Conservation (phyloP, 352 stramenopile species). For the Pythium coloratum region DNA sequence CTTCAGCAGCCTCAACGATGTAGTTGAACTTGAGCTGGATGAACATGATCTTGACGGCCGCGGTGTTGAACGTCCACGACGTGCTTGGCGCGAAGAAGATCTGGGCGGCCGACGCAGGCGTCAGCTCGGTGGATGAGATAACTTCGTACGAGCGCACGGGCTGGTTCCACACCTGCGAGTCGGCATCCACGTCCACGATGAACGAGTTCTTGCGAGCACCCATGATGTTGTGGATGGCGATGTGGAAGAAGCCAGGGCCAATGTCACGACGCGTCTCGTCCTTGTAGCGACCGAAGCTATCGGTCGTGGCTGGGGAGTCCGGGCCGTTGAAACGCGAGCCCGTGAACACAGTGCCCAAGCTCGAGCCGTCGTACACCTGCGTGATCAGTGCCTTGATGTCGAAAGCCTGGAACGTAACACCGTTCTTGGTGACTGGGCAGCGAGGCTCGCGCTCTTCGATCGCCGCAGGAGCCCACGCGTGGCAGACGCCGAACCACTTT, state of each 20-base stretch:
- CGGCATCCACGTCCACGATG: slow-evolving; percentile 21
- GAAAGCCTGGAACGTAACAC: slow-evolving; percentile 25
- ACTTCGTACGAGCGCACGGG: slow-evolving; percentile 27
- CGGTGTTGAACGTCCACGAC: slow-evolving; percentile 47
- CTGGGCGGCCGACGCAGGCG: background rate
- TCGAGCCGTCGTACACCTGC: slow-evolving; percentile 29
- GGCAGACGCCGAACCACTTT: slow-evolving; percentile 29
- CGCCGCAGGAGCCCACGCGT: slow-evolving; percentile 28
- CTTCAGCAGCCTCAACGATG: slow-evolving; percentile 53
- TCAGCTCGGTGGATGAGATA: slow-evolving; percentile 12
- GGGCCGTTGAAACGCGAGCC: slow-evolving; percentile 27
- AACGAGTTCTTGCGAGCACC: slow-evolving; percentile 22
- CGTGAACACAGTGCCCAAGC: slow-evolving; percentile 28
- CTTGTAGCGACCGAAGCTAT: slow-evolving; percentile 24
- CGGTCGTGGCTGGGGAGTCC: slow-evolving; percentile 14
- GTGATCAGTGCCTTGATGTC: slow-evolving; percentile 33
- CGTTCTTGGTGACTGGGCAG: slow-evolving; percentile 29
- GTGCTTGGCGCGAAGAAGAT: slow-evolving; percentile 4
- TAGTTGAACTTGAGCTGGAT: slow-evolving; percentile 62
- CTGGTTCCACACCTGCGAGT: slow-evolving; percentile 29
- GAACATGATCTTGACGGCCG: slow-evolving; percentile 50
- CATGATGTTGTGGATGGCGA: slow-evolving; percentile 30
- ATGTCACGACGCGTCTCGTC: slow-evolving; percentile 25
- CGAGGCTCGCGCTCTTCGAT: slow-evolving; percentile 29
- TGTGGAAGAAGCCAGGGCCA: slow-evolving; percentile 29